phyloP scores from a whole-genome alignment of 768 basidiomycete species.

The Mycena rebaudengoi region DNA sequence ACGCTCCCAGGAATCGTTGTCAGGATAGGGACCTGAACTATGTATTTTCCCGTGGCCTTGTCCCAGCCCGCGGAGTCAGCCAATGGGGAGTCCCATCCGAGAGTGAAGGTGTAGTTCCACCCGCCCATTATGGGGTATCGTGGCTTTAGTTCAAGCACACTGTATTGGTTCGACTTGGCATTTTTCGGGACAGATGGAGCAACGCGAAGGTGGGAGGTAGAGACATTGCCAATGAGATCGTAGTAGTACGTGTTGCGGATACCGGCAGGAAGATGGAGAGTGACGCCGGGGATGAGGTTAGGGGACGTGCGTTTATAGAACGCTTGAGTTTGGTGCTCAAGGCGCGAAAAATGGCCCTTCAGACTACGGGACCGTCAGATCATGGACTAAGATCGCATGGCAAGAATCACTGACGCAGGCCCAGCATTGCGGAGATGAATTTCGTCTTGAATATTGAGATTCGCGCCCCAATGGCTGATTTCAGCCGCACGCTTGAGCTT shows the following conservation, averaged over 20 bases:
- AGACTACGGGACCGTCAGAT: constrained; percentile 59
- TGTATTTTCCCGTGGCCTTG: constrained; percentile 66
- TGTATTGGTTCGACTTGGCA: constrained; percentile 60
- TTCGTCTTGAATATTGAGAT: constrained; percentile 92
- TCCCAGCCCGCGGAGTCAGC: constrained; percentile 77
- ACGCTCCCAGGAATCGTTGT: constrained; percentile 82
- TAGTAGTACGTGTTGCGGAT: constrained; percentile 88
- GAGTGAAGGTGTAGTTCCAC: constrained; percentile 96
- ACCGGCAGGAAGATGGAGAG: constrained; percentile 84
- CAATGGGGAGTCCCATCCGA: constrained; percentile 93
- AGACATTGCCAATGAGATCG: constrained; percentile 95
- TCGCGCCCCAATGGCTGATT: constrained; percentile 97
- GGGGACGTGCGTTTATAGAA: constrained; percentile 74
- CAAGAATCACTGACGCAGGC: constrained; percentile 69
- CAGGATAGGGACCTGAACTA: constrained; percentile 86
- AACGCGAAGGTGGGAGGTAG: constrained; percentile 85
- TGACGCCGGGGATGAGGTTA: constrained; percentile 77
- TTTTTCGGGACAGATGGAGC: constrained; percentile 71
- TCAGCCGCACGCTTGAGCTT: constrained; percentile 82
- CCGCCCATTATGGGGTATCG: constrained; percentile 95
- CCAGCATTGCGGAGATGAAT: constrained; percentile 89
- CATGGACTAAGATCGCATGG: constrained; percentile 7
- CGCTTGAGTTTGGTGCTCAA: constrained; percentile 82
- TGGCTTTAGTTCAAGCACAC: constrained; percentile 83
- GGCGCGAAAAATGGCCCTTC: constrained; percentile 94